A percentile compares a stretch with the other conserved stretches of the same genome.
These are phyloP conservation scores for Pseudocercospora fijiensis DNA, from an alignment of 2,329 filamentous ascomycete genomes.

Conservation along the genomic window DNA sequence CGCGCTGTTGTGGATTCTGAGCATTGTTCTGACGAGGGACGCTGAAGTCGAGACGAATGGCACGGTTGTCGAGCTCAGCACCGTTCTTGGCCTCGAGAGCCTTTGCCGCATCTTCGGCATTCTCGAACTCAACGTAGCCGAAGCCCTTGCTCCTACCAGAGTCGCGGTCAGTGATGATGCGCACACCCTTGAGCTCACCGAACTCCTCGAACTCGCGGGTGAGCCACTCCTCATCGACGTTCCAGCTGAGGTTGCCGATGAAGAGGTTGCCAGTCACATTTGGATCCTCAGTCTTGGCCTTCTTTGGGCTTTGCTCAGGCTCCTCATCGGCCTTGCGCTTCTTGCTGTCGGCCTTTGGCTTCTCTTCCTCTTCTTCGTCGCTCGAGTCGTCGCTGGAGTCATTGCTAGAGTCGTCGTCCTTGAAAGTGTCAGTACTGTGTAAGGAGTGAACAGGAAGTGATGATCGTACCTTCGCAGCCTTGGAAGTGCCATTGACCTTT, in stretches of 20 bases:
- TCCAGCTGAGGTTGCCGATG: conserved; percentile 88
- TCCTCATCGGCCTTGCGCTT: conserved; percentile 66
- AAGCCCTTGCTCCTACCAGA: conserved; percentile 83
- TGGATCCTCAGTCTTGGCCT: conserved; percentile 60
- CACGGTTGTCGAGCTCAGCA: conserved; percentile 69
- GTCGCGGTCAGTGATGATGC: conserved; percentile 80
- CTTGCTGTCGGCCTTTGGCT: conserved; percentile 52
- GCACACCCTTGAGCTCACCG: conserved; percentile 68
- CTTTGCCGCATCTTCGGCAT: conserved; percentile 64
- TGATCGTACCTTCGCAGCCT: conserved; percentile 26
- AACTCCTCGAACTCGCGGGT: conserved; percentile 77
- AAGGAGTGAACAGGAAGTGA: neutral
- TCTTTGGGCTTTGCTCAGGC: conserved; percentile 59
- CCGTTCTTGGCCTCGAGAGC: conserved; percentile 75
- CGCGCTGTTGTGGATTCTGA: conserved; percentile 42
- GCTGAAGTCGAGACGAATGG: conserved; percentile 76
- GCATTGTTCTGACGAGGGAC: conserved; percentile 60
- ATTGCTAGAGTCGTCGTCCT: conserved; percentile 40
- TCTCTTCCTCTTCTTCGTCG: conserved; percentile 37
- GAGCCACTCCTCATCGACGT: conserved; percentile 79
- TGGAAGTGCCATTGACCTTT: conserved; percentile 38
- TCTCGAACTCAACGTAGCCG: conserved; percentile 86
- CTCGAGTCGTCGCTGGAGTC: conserved; percentile 42
- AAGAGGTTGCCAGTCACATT: conserved; percentile 68
- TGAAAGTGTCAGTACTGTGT: neutral